Evolutionary conservation across 2,329 filamentous ascomycete genomes (phyloP), one percentile per base, ranked within the genome.

Genomic region (Colletotrichum sp.): DNA sequence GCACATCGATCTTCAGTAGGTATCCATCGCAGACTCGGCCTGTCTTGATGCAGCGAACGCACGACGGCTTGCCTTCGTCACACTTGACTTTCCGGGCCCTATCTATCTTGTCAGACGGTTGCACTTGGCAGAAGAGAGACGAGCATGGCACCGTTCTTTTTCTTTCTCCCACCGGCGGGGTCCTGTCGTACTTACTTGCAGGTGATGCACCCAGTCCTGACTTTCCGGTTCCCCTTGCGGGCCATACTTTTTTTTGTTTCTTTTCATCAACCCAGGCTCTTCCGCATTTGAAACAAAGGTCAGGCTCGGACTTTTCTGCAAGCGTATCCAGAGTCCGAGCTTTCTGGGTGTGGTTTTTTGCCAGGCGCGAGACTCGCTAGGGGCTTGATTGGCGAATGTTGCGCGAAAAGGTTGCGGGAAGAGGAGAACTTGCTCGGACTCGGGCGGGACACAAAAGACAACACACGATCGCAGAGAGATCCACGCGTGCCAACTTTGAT

Each of bases 11-110:
- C 13, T 65, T 60, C 74, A 82, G 78, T 9, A 66, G 80, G 75
- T 92, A 92, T 72, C 90, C 90, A 79, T 92, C 90, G 79, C 90
- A 92, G 78, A 86, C 87, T 65, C 90, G 87, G 16, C 90, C 89
- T 3, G 90, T 91, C 71, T 87, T 89, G 34, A 86, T 86, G 79
- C 90, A 92, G 68, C 89, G 87, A 49, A 86, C 82, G 78, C 90
- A 92, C 44, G 81, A 83, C 2, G 90, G 90, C 71, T 89, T 90
- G 21, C 81, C 83, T 81, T 92, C 90, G 77, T 91, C 90, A 80
- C 90, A 92, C 81, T 91, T 91, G 68, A 91, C 87, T 72, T 89
- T 89, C 67, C 90, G 88, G 62, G 89, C 86, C 82, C 89, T 91
- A 69, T n/a, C 9, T 16, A 65, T n/a, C 12, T 52, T 24, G 55